Evolutionary conservation across 768 basidiomycete species (phyloP), one percentile per base, ranked within the genome.

Genomic region (Mycena venus): DNA sequence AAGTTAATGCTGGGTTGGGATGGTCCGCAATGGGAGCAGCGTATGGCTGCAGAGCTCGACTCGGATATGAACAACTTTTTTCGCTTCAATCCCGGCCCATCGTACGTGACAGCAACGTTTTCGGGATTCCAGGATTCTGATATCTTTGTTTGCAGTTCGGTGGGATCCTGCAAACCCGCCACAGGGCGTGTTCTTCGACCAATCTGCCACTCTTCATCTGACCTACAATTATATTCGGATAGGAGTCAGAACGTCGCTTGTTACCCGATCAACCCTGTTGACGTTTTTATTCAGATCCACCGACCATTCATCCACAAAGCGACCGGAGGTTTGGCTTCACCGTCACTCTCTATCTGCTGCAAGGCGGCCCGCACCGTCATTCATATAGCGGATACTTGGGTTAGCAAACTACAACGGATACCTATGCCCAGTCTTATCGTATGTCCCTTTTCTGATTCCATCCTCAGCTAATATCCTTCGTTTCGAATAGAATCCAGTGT

Each of bases 61-160:
- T 87, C 87, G 3, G 85, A 84, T 1, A 80, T 91, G 62, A 89
- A 90, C 75, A 82, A 85, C 14, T 90, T 88, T 86, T n/a, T 84
- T 89, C 6, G 88, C 88, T 62, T 79, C 84, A 12, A 82, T 91
- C 21, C 90, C 90, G 1, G 82, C 85, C 47, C 87, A 88, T 63
- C 70, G 86, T 87, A 75, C 32, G 82, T 55, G 8, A 29, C n/a
- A 23, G 9, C 15, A 17, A 8, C 11, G 58, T 25, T 62, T 8
- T 29, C 17, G 4, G 23, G 12, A 38, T 25, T 29, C 47, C 47
- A 25, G 49, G 25, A 25, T 36, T 14, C 23, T 11, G 25, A 51
- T 25, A 2, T 55, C 12, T 68, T 31, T 44, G 44, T 68, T 2
- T 14, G 11, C 72, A 85, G 84, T 85, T 53, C 83, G 82, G 3